These are phyloP conservation scores for Vitis labrusca DNA, from an alignment of 164 flowering plant genomes.

Conservation along the genomic window DNA sequence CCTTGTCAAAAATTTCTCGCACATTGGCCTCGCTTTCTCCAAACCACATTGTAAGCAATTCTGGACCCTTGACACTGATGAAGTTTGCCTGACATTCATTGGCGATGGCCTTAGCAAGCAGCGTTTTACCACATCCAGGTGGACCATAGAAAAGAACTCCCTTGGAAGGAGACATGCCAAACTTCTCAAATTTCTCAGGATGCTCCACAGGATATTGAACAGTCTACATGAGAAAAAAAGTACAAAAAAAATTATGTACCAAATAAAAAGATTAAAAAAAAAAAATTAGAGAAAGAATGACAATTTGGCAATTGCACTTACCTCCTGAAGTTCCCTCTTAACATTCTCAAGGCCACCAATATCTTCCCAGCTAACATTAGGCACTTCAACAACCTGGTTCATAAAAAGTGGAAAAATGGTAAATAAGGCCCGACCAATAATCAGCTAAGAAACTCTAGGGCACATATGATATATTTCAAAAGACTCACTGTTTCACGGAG, in stretches of 20 bases:
- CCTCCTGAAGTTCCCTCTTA: slow-evolving; percentile 93
- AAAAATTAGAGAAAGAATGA: not conserved
- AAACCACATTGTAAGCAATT: slow-evolving; percentile 92
- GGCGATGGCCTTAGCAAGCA: slow-evolving; percentile 87
- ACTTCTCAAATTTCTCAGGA: slow-evolving; percentile 89
- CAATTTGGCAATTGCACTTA: slow-evolving; percentile 14
- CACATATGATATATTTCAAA: not conserved
- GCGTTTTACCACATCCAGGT: slow-evolving; percentile 92
- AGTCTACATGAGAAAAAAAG: slow-evolving; percentile 40
- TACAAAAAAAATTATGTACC: not conserved
- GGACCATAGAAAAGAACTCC: slow-evolving; percentile 94
- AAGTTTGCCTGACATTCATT: slow-evolving; percentile 91
- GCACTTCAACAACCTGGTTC: slow-evolving; percentile 81
- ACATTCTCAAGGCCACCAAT: slow-evolving; percentile 90
- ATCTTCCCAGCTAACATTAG: slow-evolving; percentile 81
- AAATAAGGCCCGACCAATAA: not conserved
- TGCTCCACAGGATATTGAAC: slow-evolving; percentile 98
- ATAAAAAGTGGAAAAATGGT: not conserved
- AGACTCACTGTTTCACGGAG: slow-evolving; percentile 64
- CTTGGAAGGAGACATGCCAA: slow-evolving; percentile 92
- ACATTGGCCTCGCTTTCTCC: slow-evolving; percentile 96
- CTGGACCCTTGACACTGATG: slow-evolving; percentile 89
- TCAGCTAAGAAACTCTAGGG: not conserved
- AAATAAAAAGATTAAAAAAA: not conserved
- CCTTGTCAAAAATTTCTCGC: slow-evolving; percentile 86